These are phyloP conservation scores for Yamadazyma pseudoaaseri DNA, from an alignment of 1,139 yeast species.

Conservation along the genomic window DNA sequence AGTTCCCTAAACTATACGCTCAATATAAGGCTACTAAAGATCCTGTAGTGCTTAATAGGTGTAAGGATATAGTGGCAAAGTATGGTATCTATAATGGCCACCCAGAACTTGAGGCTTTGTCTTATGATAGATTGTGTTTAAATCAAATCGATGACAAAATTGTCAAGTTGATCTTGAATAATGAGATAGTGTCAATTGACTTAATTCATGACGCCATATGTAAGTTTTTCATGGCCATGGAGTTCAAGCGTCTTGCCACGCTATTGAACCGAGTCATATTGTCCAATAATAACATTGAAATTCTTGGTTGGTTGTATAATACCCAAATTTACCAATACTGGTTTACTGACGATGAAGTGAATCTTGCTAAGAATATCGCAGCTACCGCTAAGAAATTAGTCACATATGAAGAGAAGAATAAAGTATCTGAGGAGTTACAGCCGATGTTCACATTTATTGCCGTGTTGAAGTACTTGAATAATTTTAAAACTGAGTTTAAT, in stretches of 20 bases:
- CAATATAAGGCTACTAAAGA: slow-evolving; percentile 7
- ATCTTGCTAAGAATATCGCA: slow-evolving; percentile 5
- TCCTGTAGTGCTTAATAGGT: background rate
- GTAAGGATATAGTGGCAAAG: slow-evolving; percentile 2
- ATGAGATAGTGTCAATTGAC: slow-evolving; percentile 5
- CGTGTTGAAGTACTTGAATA: slow-evolving; percentile 7
- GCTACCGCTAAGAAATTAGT: slow-evolving; percentile 10
- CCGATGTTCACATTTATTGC: background rate
- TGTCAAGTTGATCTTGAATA: slow-evolving; percentile 7
- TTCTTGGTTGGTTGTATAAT: slow-evolving; percentile 13
- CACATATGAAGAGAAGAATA: slow-evolving; percentile 5
- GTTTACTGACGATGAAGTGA: slow-evolving; percentile 11
- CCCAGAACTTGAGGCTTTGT: background rate
- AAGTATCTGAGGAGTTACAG: slow-evolving; percentile 3
- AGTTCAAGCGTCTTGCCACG: slow-evolving; percentile 8
- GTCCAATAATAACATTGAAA: slow-evolving; percentile 7
- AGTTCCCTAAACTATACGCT: slow-evolving; percentile 13
- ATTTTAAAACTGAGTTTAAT: slow-evolving; percentile 6
- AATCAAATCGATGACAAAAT: slow-evolving; percentile 3
- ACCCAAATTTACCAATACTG: slow-evolving; percentile 12
- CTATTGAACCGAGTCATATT: slow-evolving; percentile 8
- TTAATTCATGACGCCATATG: slow-evolving; percentile 6
- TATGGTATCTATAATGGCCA: slow-evolving; percentile 3
- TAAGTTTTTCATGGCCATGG: slow-evolving; percentile 11
- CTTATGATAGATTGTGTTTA: slow-evolving; percentile 2